Base-by-base conservation (phyloP, 2,329 filamentous ascomycete genomes). In the Didymella segeticola region DNA sequence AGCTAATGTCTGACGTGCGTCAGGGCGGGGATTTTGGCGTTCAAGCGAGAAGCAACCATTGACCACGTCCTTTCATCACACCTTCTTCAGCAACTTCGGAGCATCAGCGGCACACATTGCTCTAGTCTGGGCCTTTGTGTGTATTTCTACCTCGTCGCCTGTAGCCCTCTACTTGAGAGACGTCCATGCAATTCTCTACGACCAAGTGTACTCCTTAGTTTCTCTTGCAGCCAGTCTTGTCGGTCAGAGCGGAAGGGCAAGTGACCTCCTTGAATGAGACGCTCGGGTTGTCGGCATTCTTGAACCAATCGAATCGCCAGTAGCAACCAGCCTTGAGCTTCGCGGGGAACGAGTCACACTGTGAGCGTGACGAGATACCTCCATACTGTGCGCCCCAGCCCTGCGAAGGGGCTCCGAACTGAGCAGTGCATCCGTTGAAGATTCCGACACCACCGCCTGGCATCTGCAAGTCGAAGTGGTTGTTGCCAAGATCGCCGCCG, bases 381-480 rank as follows among this genome's bases (percentile, higher is more conserved):
- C 71, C 72, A 37, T 74, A 72, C 46, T 71, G 71, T 22, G 62
- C 36, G 25, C 70, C 71, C 72, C 72, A 74, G 22, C 72, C 71
- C 1, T 63, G 56, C 0, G 68, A 51, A 2, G 72, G 71, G 6
- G 70, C 72, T 3, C 71, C 70, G 47, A 61, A 74, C 36, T 74
- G 60, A 47, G 58, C 61, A 10, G 67, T 72, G 57, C 70, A 73
- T 31, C 58, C 71, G 45, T 73, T 73, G 62, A 64, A 74, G 17
- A 70, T 31, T n/a, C 72, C 71, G 1, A 74, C 70, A 33, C 71
- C 72, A 17, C 71, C 71, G 11, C 72, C 72, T 3, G 72, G 71
- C 61, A 74, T 74, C n/a, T 72, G 71, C 10, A 75, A 39, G 47
- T 73, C 71, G 59, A 75, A 75, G 57, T 73, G 70, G 56, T 74